A percentile compares a stretch with the other conserved stretches of the same genome.
phyloP scores from a whole-genome alignment of 192 early-diverging fungal genomes.

The Podila verticillata region DNA sequence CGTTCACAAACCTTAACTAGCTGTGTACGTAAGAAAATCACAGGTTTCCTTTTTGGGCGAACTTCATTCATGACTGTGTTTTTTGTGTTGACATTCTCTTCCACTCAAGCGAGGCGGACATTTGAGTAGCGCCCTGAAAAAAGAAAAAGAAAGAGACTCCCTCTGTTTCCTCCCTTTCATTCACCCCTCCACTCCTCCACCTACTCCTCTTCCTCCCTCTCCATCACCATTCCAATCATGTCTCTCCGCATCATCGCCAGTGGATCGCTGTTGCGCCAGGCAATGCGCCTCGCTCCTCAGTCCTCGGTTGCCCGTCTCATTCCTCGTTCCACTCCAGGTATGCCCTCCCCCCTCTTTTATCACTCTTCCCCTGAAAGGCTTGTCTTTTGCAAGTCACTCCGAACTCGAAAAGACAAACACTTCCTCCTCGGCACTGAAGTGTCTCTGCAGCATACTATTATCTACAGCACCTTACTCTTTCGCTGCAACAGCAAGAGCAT shows the following conservation, averaged over 20 bases:
- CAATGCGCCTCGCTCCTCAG: background rate
- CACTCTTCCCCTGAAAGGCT: background rate
- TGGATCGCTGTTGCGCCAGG: constrained; percentile 2
- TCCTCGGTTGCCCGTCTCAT: background rate
- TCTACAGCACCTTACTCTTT: too few relatives aligned
- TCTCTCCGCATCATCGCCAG: background rate
- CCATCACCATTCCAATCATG: background rate
- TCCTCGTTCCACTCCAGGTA: background rate
- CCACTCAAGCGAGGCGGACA: too few relatives aligned
- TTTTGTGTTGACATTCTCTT: background rate
- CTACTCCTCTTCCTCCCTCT: background rate
- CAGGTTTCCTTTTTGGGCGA: background rate
- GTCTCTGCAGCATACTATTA: too few relatives aligned
- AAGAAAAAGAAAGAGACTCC: background rate
- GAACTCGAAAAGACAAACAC: background rate
- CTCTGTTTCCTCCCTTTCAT: background rate
- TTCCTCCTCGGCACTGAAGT: background rate
- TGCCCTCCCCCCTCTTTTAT: background rate
- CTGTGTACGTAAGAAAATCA: background rate
- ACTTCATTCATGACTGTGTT: background rate
- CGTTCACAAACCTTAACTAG: too few relatives aligned
- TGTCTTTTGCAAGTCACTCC: background rate
- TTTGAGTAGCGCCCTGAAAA: background rate
- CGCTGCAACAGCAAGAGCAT: background rate
- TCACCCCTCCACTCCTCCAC: background rate